phyloP scores from a whole-genome alignment of 176 grass and related monocot species.

The Areca catechu region DNA sequence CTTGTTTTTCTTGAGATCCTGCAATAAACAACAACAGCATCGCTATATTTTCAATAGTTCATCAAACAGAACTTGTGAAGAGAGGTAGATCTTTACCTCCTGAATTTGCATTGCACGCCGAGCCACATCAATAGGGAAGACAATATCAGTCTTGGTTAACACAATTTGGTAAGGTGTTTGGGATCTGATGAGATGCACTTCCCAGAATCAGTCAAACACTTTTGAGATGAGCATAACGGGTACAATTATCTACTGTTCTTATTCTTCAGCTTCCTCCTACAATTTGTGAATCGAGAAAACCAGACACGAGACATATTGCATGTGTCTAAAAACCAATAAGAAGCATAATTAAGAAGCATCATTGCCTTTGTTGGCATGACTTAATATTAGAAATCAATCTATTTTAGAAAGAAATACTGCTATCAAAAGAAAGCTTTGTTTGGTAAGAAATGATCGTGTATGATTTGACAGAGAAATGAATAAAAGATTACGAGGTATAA shows the following conservation, averaged over 20 bases:
- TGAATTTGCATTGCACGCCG: conserved; percentile 84
- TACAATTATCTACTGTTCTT: no score
- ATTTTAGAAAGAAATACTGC: no score
- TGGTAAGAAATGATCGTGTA: no score
- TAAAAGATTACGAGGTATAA: not conserved
- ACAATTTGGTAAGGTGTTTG: conserved; percentile 91
- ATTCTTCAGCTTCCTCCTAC: no score
- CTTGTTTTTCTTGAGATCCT: conserved; percentile 77
- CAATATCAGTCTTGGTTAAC: conserved; percentile 85
- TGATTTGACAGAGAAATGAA: not conserved
- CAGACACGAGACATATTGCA: no score
- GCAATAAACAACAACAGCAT: conserved; percentile 6
- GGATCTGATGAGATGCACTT: conserved; percentile 30
- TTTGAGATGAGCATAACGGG: not conserved
- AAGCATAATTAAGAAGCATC: no score
- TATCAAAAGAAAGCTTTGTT: no score
- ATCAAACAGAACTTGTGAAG: not conserved
- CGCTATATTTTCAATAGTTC: not conserved
- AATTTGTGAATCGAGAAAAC: no score
- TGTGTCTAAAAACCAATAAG: no score
- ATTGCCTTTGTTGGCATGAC: no score
- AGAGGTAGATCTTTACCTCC: conserved; percentile 31
- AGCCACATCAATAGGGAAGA: conserved; percentile 91
- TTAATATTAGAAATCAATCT: no score
- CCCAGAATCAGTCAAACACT: conserved; percentile 1